phyloP scores from a whole-genome alignment of 2,329 filamentous ascomycete genomes.

The Alternaria sp. region DNA sequence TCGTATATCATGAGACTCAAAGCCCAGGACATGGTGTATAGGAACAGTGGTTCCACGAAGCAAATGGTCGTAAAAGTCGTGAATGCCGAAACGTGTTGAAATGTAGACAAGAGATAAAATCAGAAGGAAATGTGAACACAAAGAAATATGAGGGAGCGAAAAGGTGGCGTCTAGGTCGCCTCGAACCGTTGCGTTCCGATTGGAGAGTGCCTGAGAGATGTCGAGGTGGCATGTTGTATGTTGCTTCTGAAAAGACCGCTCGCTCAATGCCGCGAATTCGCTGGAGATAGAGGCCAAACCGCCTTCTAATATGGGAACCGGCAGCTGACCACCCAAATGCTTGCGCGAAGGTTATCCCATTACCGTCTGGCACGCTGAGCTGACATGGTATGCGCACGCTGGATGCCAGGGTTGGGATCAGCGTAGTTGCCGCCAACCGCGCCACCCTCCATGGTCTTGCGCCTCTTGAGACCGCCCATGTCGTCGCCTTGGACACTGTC shows the following conservation, averaged over 20 bases:
- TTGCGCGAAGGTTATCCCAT: constrained; percentile 17
- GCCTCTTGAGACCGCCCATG: constrained; percentile 74
- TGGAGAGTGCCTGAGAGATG: constrained; percentile 59
- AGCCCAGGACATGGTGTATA: constrained; percentile 39
- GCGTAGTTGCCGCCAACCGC: constrained; percentile 45
- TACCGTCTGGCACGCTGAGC: constrained; percentile 44
- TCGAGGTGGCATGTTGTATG: constrained; percentile 20
- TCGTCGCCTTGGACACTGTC: constrained; percentile 64
- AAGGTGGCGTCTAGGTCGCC: constrained; percentile 12
- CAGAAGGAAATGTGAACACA: constrained; percentile 41
- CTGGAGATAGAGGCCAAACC: constrained; percentile 27
- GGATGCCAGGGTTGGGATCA: constrained; percentile 43
- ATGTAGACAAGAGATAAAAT: constrained; percentile 44
- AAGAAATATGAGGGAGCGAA: constrained; percentile 36
- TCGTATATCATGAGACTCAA: constrained; percentile 48
- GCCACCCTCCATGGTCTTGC: constrained; percentile 72
- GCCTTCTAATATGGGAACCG: constrained; percentile 36
- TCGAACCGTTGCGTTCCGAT: constrained; percentile 39
- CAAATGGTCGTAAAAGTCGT: constrained; percentile 49
- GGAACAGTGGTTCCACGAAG: constrained; percentile 31
- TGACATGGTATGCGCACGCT: constrained; percentile 43
- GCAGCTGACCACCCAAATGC: constrained; percentile 30
- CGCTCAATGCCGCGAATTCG: constrained; percentile 30
- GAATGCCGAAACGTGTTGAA: constrained; percentile 43
- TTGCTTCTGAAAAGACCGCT: constrained; percentile 26